These are phyloP conservation scores for Stereum hirsutum DNA, from an alignment of 1,284 basidiomycete genomes.

Conservation along the genomic window DNA sequence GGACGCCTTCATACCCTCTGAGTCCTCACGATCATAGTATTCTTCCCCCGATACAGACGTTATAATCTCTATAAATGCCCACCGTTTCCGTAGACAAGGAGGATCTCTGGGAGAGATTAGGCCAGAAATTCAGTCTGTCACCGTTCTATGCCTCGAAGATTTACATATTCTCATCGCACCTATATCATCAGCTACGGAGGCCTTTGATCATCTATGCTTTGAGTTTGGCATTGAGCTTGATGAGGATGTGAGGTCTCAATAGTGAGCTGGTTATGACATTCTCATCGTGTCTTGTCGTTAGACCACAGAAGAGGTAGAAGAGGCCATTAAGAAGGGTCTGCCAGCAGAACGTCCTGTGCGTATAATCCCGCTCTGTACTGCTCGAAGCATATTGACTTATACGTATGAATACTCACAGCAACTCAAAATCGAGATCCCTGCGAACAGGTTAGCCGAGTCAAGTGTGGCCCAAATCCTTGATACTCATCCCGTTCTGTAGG, in stretches of 20 bases:
- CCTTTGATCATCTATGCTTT: conserved; percentile 95
- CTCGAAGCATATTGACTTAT: conserved; percentile 4
- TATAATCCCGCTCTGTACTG: no score
- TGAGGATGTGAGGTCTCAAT: conserved; percentile 70
- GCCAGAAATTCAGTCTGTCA: conserved; percentile 70
- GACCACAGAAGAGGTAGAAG: conserved; percentile 88
- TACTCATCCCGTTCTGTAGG: conserved; percentile 32
- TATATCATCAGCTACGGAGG: conserved; percentile 63
- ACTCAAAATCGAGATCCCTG: conserved; percentile 98
- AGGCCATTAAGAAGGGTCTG: conserved; percentile 71
- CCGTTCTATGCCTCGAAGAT: no score
- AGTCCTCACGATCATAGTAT: not conserved
- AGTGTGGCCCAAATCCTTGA: conserved; percentile 1
- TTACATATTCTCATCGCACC: conserved; percentile 6
- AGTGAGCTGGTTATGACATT: conserved; percentile 2
- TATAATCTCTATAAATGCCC: conserved; percentile 60
- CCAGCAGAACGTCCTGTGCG: conserved; percentile 76
- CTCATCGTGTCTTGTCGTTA: conserved; percentile 20
- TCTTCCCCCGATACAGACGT: not conserved
- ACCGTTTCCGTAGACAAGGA: conserved; percentile 94
- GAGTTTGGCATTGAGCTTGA: conserved; percentile 97
- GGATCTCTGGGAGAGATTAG: conserved; percentile 86
- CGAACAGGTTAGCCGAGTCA: conserved; percentile 60
- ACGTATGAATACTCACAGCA: conserved; percentile 38
- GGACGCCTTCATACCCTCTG: not conserved